A percentile compares a stretch with the other conserved stretches of the same genome.
These are phyloP conservation scores for Ustilago loliicola DNA, from an alignment of 1,284 basidiomycete genomes.

Conservation along the genomic window DNA sequence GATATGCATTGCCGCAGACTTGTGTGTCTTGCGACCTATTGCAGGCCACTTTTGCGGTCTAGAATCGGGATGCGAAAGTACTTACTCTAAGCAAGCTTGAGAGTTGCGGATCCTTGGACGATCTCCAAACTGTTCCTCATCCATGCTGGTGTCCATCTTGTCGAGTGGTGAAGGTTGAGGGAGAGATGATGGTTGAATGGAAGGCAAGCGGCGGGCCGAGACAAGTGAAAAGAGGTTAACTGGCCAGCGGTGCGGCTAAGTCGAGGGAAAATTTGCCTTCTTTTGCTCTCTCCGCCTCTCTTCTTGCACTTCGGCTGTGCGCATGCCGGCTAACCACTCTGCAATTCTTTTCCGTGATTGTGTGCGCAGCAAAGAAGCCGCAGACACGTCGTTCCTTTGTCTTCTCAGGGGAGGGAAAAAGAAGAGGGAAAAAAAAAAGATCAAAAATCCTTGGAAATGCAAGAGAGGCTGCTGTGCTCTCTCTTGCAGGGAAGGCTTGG, in stretches of 20 bases:
- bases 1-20: constrained; percentile 44
- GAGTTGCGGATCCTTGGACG: constrained; percentile 48
- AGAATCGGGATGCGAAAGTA: background rate
- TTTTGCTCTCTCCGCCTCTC: background rate
- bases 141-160: constrained; percentile 37
- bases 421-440: constrained; percentile 3
- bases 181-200: constrained; percentile 7
- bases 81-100: constrained; percentile 52
- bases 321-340: constrained; percentile 14
- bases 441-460: background rate
- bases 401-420: too few relatives aligned
- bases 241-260: constrained; percentile 3
- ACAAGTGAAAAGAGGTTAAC: background rate
- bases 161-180: constrained; percentile 1
- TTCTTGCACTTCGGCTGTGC: background rate
- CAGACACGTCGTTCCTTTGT: background rate
- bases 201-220: constrained; percentile 1
- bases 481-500: background rate
- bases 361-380: background rate
- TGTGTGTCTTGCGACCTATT: constrained; percentile 7
- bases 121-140: constrained; percentile 34
- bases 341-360: background rate
- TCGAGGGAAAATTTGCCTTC: constrained; percentile 10
- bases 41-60: background rate
- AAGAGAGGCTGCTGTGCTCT: background rate